Percentiles rank a stretch among this genome's conserved stretches.
These are phyloP conservation scores for Moricandia moricandioides DNA, from an alignment of 345 rosid genomes.

Conservation along the genomic window DNA sequence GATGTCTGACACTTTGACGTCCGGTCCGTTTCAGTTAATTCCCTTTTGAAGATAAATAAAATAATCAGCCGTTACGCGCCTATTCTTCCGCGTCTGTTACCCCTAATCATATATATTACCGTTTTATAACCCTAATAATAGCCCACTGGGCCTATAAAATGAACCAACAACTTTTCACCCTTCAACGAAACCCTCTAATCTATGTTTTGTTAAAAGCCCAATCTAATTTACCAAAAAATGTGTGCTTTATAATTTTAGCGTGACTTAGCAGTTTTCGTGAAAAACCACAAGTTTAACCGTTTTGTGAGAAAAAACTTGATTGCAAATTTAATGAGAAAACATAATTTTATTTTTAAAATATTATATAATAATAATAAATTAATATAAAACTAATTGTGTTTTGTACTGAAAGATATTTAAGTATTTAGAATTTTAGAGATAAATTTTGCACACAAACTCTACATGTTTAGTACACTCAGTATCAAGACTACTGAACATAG, in stretches of 20 bases:
- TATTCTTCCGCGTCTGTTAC: neutral
- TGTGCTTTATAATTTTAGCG: neutral
- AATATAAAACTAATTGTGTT: too few relatives aligned
- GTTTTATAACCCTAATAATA: neutral
- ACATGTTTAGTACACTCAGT: too few relatives aligned
- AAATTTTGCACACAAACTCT: too few relatives aligned
- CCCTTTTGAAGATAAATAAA: neutral
- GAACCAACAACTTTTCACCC: neutral
- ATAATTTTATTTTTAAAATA: too few relatives aligned
- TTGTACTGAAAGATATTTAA: too few relatives aligned
- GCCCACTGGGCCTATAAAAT: neutral
- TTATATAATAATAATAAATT: too few relatives aligned
- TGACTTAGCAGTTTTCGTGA: too few relatives aligned
- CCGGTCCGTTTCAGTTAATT: constrained; percentile 12
- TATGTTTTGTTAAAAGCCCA: neutral
- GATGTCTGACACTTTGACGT: constrained; percentile 27
- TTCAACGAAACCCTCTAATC: neutral
- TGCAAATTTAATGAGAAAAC: too few relatives aligned
- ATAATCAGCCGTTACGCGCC: constrained; percentile 23
- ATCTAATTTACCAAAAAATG: neutral
- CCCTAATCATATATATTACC: neutral
- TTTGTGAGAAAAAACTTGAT: too few relatives aligned
- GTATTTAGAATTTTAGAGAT: too few relatives aligned
- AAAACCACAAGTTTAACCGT: too few relatives aligned
- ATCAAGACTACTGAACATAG: too few relatives aligned